Base-by-base conservation (phyloP, 2,329 filamentous ascomycete genomes). In the Ophiostoma montium region DNA sequence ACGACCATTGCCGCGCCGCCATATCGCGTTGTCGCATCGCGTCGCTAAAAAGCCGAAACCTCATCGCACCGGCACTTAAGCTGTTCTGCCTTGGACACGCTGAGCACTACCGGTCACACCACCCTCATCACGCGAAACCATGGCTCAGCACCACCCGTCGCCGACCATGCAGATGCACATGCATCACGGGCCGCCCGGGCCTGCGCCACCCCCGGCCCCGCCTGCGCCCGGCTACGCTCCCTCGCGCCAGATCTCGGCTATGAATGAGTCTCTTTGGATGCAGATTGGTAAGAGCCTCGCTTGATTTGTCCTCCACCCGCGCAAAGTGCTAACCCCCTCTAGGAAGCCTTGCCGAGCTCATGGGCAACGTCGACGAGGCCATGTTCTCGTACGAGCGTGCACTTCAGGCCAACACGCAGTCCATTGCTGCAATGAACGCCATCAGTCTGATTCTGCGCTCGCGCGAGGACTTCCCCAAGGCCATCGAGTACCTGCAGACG, bases 401-500 rank as follows among this genome's bases (percentile, higher is more conserved):
- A 38, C 74, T 96, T 53, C 77, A 79, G 57, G 86, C 89, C 63
- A 96, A 96, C 62, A 78, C 80, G 43, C 86, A 86, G 70, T 96
- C 90, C 16, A 83, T 92, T 46, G 78, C 80, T 0, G 92, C 92
- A 30, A 90, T 96, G 86, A 94, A 88, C 58, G 86, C 88, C 53
- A 95, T 96, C 56, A 92, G 89, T 52, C 80, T 86, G 63, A 92
- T 96, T 53, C 73, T 95, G 53, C 82, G 94, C 57, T 89, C 85
- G 35, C 86, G 89, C 60, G 92, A 96, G 63, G 86, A 94, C 41
- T 98, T 95, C 59, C 82, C 85, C 41, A 92, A 92, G 62, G 92
- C 92, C 1, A 84, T 95, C 47, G 90, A 96, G 60, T 96, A 90
- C 62, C 74, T 96, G 48, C 82, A 92, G 59, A 85, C 82, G 53